Evolutionary conservation across 2,329 filamentous ascomycete species (phyloP), one percentile per base, ranked within the genome.

Genomic region (Coniella lustricola): DNA sequence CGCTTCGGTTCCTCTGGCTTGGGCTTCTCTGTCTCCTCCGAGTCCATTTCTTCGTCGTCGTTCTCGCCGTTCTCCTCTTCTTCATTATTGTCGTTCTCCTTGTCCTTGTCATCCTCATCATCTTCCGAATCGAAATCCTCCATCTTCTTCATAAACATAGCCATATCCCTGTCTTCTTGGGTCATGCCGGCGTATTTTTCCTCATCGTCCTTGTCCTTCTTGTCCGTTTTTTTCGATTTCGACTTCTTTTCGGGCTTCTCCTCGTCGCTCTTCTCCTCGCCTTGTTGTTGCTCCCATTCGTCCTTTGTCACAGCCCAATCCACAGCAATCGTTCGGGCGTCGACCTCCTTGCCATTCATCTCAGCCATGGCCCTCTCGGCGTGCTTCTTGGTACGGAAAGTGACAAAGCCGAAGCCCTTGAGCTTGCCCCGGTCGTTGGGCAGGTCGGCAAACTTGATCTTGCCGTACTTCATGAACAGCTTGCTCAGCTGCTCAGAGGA

Each of bases 291-390:
- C 54, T 90, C 79, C 89, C 89, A 98, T 7, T 84, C 82, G 36
- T 84, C 77, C 70, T 94, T 95, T 52, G 96, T 89, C 3, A 97
- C 90, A 29, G 94, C 91, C 88, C 89, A 98, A 68, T 98, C 93
- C 7, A 98, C 93, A 22, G 91, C 93, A 52, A 98, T 67, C 8
- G 84, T 85, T 59, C 93, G 79, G 2, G 90, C 93, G 63, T 95
- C 90, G 17, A 98, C 76, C 53, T 86, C 81, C 64, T 88, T 96
- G 50, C 91, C 93, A 66, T 97, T 98, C 57, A 97, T 73, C 18
- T 76, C 81, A 51, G 85, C 81, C 49, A 98, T 74, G 2, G 93
- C 93, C 64, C 83, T 89, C 66, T 97, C 87, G 0, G 93, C 91
- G 65, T 97, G 95, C 68, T 90, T 91, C 61, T 77, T 83, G 36